Conservation (phyloP, 345 rosid species). For the Angophora floribunda region DNA sequence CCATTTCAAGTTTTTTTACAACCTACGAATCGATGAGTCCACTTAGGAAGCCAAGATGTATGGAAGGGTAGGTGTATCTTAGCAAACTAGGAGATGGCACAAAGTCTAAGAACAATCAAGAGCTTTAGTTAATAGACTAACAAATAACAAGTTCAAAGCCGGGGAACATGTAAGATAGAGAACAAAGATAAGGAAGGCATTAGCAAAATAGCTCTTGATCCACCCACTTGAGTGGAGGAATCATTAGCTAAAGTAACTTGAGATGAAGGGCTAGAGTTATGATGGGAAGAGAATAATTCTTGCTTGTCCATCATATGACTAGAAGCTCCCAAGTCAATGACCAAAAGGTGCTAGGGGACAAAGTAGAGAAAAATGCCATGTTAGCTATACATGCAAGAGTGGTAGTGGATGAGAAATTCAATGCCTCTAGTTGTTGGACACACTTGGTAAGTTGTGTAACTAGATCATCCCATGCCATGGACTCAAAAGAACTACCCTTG, state of each 20-base stretch:
- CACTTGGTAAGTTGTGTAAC: neutral
- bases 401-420: neutral
- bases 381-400: accelerated
- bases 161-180: accelerated
- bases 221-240: neutral
- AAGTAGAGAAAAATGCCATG: neutral
- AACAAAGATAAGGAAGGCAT: neutral
- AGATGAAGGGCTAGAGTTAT: neutral
- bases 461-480: accelerated
- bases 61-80: neutral
- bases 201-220: neutral
- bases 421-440: neutral
- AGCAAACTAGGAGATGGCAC: neutral
- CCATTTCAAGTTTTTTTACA: slow-evolving; percentile 1
- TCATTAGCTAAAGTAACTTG: neutral
- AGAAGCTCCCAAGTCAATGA: neutral
- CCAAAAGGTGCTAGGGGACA: neutral
- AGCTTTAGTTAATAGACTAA: neutral
- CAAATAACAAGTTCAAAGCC: neutral
- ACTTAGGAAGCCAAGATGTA: neutral
- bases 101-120: no score
- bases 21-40: neutral
- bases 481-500: neutral
- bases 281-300: neutral
- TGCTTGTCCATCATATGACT: neutral